A percentile compares a stretch with the other conserved stretches of the same genome.
These are phyloP conservation scores for Cyclotella sp. DNA, from an alignment of 108 stramenopile genomes.

Conservation along the genomic window DNA sequence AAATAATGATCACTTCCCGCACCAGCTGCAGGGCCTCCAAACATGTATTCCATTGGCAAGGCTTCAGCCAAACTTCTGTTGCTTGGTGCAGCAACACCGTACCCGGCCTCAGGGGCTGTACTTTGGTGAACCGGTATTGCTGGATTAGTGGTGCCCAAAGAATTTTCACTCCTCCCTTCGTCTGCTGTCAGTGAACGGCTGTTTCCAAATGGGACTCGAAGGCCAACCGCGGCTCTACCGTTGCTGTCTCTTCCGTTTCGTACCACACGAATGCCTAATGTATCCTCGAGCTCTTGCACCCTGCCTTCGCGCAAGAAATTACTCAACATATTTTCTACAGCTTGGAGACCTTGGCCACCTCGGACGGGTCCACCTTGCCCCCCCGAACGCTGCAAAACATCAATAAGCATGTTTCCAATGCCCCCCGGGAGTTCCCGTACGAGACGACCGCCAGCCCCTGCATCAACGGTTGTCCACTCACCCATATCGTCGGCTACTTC, in stretches of 20 bases:
- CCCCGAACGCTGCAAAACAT: constrained; percentile 34
- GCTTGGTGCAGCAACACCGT: background rate
- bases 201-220: constrained; percentile 10
- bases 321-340: constrained; percentile 81
- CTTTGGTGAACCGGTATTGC: constrained; percentile 65
- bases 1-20: constrained; percentile 68
- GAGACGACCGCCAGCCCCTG: background rate
- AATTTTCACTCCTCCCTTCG: background rate
- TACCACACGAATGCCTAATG: constrained; percentile 73
- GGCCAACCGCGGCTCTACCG: constrained; percentile 27
- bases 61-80: constrained; percentile 22
- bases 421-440: constrained; percentile 26
- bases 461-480: constrained; percentile 84
- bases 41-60: constrained; percentile 76
- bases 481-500: constrained; percentile 53
- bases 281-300: constrained; percentile 72
- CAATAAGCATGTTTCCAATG: constrained; percentile 60
- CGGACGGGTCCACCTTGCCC: constrained; percentile 22
- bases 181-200: constrained; percentile 13
- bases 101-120: constrained; percentile 56
- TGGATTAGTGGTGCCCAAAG: constrained; percentile 15
- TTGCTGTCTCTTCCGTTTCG: constrained; percentile 28
- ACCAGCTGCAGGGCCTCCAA: constrained; percentile 69
- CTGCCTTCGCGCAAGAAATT: constrained; percentile 76
- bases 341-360: constrained; percentile 60